These are phyloP conservation scores for Macrophomina tecta DNA, from an alignment of 2,329 filamentous ascomycete species.

Conservation along the genomic window DNA sequence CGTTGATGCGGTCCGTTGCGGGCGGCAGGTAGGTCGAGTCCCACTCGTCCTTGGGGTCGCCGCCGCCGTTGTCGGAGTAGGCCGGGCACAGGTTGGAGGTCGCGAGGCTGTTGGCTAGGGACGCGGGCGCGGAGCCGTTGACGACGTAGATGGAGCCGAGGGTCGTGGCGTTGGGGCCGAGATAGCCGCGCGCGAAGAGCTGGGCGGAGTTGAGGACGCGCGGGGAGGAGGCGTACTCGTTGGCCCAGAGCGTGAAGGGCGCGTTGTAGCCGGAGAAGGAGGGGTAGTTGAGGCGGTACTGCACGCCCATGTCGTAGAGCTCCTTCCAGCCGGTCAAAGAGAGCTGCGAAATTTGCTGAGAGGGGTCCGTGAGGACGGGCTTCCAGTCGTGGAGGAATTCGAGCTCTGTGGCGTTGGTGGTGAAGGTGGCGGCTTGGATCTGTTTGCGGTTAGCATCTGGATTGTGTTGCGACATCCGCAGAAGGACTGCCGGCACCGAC, in stretches of 20 bases:
- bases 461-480: background rate
- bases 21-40: constrained; percentile 59
- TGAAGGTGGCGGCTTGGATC: constrained; percentile 62
- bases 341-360: constrained; percentile 63
- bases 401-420: constrained; percentile 56
- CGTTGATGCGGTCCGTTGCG: constrained; percentile 61
- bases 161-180: constrained; percentile 61
- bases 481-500: background rate
- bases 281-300: constrained; percentile 52
- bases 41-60: constrained; percentile 56
- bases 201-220: constrained; percentile 67
- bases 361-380: constrained; percentile 61
- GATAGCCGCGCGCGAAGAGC: constrained; percentile 66
- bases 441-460: constrained; percentile 36
- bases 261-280: constrained; percentile 57
- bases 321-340: constrained; percentile 70
- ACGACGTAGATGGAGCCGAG: constrained; percentile 64
- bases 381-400: constrained; percentile 65
- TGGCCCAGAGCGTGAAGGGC: constrained; percentile 67
- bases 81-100: constrained; percentile 68
- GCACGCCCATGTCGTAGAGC: constrained; percentile 61
- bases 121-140: constrained; percentile 58
- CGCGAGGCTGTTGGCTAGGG: constrained; percentile 63
- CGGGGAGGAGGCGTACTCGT: constrained; percentile 61
- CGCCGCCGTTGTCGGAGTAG: constrained; percentile 62